Evolutionary conservation across 2,329 filamentous ascomycete genomes (phyloP), one percentile per base, ranked within the genome.

Genomic region (Ascochyta clinopodiicola): DNA sequence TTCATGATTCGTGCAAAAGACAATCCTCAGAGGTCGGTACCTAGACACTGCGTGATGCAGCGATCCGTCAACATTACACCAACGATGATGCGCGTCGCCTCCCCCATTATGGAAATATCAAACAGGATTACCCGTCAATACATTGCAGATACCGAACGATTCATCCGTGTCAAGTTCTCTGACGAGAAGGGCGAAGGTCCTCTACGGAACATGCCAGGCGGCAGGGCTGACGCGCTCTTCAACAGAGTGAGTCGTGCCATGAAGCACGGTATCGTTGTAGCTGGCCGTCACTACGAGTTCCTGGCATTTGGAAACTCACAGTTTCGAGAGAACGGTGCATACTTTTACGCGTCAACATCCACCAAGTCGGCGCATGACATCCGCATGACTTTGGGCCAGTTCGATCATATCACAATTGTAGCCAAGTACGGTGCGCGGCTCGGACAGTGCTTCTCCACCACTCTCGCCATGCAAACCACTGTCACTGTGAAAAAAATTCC

Each of bases 391-490:
- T 96, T 98, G 89, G 95, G 95, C 0, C 79, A 89, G 13, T 96
- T 99, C 66, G 82, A 81, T 13, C 85, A 92, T 59, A 97, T 97
- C 73, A 86, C 83, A 51, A 84, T 89, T 24, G 84, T 96, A n/a
- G 93, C 94, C 27, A 97, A 96, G 68, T 91, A 93, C 71, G 90
- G 92, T 43, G 92, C 95, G 25, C 86, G 95, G 25, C 80, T 98
- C 17, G 95, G 95, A 0, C 95, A 98, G 75, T 97, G 93, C 71
- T 97, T 99, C 71, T 97, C 95, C 0, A 97, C 94, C 0, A 99
- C 95, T 0, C 81, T 90, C 56, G 87, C 89, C 10, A 87, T 96
- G 25, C 83, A 86, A 15, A 85, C 87, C 21, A 82, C 81, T 0
- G 84, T 88, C 6, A 79, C 81, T 1, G 73, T 84, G 24, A 79